Evolutionary conservation across 768 basidiomycete genomes (phyloP).

Genomic region (Suillus luteus): DNA sequence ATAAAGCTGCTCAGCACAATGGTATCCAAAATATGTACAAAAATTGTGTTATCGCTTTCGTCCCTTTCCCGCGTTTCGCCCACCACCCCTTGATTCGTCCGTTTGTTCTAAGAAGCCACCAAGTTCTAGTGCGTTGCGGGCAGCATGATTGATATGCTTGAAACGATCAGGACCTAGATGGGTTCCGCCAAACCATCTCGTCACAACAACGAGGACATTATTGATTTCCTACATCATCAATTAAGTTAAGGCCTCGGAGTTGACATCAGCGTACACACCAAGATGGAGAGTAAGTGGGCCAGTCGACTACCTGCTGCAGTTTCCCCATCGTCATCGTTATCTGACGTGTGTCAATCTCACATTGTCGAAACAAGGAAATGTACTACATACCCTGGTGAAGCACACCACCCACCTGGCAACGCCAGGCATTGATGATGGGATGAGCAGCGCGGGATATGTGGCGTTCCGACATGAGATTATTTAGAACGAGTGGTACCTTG

Average conservation of each 20-base stretch:
- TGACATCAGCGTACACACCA: slow-evolving; percentile 47
- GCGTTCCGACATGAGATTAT: slow-evolving; percentile 68
- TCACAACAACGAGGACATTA: slow-evolving; percentile 88
- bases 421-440: slow-evolving; percentile 82
- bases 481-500: slow-evolving; percentile 69
- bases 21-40: background rate
- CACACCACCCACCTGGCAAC: slow-evolving; percentile 65
- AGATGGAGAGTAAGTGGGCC: slow-evolving; percentile 87
- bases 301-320: slow-evolving; percentile 88
- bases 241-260: background rate
- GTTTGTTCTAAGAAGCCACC: slow-evolving; percentile 79
- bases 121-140: slow-evolving; percentile 83
- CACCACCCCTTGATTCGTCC: slow-evolving; percentile 29
- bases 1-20: background rate
- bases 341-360: slow-evolving; percentile 39
- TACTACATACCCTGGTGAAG: slow-evolving; percentile 68
- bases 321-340: slow-evolving; percentile 96
- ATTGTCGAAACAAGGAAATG: background rate
- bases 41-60: slow-evolving; percentile 27
- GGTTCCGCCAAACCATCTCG: slow-evolving; percentile 91
- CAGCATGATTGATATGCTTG: slow-evolving; percentile 95
- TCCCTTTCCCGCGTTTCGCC: slow-evolving; percentile 25
- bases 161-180: slow-evolving; percentile 88
- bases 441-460: slow-evolving; percentile 75
- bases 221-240: slow-evolving; percentile 59